Evolutionary conservation across 2,329 filamentous ascomycete genomes (phyloP), one percentile per base, ranked within the genome.

Genomic region (Fusarium brevicatenulatum): DNA sequence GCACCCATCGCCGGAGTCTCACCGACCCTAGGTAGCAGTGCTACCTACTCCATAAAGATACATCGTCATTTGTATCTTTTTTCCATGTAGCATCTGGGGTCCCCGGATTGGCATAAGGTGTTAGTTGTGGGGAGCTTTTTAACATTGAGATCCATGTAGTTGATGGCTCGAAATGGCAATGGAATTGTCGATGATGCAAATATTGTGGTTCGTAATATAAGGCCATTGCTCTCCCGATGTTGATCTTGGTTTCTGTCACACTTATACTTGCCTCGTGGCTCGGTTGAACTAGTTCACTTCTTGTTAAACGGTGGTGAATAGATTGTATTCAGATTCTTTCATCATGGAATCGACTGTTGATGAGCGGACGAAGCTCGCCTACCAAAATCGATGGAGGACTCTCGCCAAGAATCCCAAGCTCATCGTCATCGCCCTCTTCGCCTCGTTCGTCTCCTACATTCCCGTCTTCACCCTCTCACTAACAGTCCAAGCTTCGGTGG

Each of bases 331-430:
- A 39, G 16, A 1, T 25, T 2, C 12, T 2, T 15, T 25, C 59
- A 56, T 10, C 61, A 76, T 73, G 70, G 66, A 72, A 44, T 70
- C 60, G 19, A 72, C 63, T 36, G 58, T 72, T 4, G 68, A 72
- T 11, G 64, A 66, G 70, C 62, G 59, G 15, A 63, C 56, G 9
- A 75, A 74, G 60, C 73, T 76, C 60, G 73, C 73, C 34, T 75
- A 75, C 63, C 66, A 76, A 63, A 74, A 65, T 52, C 64, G 73
- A 60, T 76, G 73, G 73, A 73, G 52, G 53, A 76, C 73, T n/a
- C 68, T 76, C 28, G 65, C 56, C 13, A 71, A 71, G 21, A 76
- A 76, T 13, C 73, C 73, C 47, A 76, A 76, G 30, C 46, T 76
- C 37, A 63, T 76, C 5, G 55, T 74, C 59, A 74, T 77, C 46